Base-by-base conservation (phyloP, 139 green algal genomes). In the Ettlia oleoabundans region DNA sequence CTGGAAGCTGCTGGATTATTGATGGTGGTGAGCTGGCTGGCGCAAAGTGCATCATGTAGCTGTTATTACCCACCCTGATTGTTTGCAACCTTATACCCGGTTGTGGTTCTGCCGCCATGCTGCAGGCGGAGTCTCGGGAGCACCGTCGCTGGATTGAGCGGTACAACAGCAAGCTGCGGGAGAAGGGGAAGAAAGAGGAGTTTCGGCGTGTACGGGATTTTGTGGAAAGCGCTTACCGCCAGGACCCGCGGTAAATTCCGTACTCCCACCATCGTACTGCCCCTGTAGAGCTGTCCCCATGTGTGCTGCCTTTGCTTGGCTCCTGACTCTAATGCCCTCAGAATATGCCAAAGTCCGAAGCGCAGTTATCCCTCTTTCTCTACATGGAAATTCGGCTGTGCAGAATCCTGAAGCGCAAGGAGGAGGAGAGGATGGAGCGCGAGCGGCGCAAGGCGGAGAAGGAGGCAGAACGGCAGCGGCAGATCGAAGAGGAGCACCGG, bases 101-200 rank as follows among this genome's bases (percentile, higher is more conserved):
- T 33, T 33, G 26, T 10, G 28, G 13, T 24, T 42, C 70, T 42
- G 9, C 43, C 51, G 21, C 72, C 51, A 24, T 33, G 37, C 51
- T 47, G 43, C 43, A 80, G 51, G 85, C 85, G 2, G 85, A 89
- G 70, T 77, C 43, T 0, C 74, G 84, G 10, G 93, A 98, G 80
- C 90, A 98, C 85, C 90, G 88, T 35, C 85, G 96, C 38, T 99
- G 93, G 92, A 96, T 99, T 51, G 96, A 99, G 87, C 81, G 96
- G 68, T 90, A 94, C 74, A 99, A 99, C 86, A 58, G 89, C 35
- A 98, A 98, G 89, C 91, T 99, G 77, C 84, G 96, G 24, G 93
- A 97, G 85, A 95, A 95, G 76, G 92, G 84, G 52, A 99, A 98
- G 88, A 99, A 98, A 85, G 96, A 98, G n/a, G 96, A 98, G 88